Evolutionary conservation across 2,329 filamentous ascomycete species (phyloP).

Genomic region (Ophiostoma montium): DNA sequence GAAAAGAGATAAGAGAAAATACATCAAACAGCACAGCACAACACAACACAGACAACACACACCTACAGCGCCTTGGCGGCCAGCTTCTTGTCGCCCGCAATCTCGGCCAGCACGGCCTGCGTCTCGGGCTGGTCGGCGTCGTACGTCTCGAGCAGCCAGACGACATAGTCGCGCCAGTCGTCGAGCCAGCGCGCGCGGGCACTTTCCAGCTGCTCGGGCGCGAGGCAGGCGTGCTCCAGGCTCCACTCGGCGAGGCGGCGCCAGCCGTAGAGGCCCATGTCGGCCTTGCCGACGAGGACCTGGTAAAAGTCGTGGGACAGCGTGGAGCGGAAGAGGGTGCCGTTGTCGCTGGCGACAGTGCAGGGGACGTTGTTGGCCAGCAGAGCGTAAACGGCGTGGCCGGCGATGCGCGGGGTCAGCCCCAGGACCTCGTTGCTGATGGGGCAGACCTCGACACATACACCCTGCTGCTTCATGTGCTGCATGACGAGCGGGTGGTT

Average conservation of each 20-base stretch:
- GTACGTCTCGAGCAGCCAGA: constrained; percentile 33
- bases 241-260: constrained; percentile 54
- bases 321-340: constrained; percentile 56
- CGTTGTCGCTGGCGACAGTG: constrained; percentile 62
- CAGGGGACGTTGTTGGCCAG: constrained; percentile 61
- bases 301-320: constrained; percentile 69
- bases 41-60: too few relatives aligned
- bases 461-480: constrained; percentile 44
- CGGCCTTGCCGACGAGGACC: constrained; percentile 51
- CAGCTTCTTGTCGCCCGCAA: neutral
- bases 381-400: constrained; percentile 53
- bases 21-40: too few relatives aligned
- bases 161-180: constrained; percentile 45
- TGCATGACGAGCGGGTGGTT: constrained; percentile 54
- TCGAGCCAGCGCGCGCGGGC: constrained; percentile 32
- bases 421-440: constrained; percentile 67
- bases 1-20: neutral
- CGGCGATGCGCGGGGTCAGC: constrained; percentile 48
- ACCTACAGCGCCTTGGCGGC: constrained; percentile 3
- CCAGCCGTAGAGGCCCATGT: constrained; percentile 57
- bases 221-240: constrained; percentile 44
- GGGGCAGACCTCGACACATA: constrained; percentile 64
- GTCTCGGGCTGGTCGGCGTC: constrained; percentile 10
- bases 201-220: constrained; percentile 30
- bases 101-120: neutral